These are phyloP conservation scores for Pestalotiopsis fici DNA, from an alignment of 2,329 filamentous ascomycete species.

Conservation along the genomic window DNA sequence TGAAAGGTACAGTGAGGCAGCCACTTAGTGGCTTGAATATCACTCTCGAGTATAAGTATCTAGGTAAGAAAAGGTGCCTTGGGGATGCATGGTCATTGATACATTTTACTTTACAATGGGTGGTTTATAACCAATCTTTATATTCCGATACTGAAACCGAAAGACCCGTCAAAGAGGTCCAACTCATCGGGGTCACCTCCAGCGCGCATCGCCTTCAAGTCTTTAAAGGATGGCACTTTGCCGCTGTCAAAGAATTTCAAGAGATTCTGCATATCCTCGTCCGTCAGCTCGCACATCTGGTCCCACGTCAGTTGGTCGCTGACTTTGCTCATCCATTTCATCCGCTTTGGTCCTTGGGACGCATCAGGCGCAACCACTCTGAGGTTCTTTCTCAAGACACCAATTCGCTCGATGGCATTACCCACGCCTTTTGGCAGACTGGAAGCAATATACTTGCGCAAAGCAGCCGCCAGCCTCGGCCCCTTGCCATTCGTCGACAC, in stretches of 20 bases:
- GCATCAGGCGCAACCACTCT: slow-evolving; percentile 71
- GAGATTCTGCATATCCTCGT: slow-evolving; percentile 83
- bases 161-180: slow-evolving; percentile 61
- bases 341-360: slow-evolving; percentile 80
- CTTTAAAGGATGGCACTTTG: slow-evolving; percentile 56
- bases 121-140: slow-evolving; percentile 13
- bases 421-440: slow-evolving; percentile 78
- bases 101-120: too few relatives aligned
- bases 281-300: slow-evolving; percentile 79
- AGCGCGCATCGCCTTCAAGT: slow-evolving; percentile 56
- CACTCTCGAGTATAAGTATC: too few relatives aligned
- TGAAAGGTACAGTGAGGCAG: too few relatives aligned
- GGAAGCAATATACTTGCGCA: slow-evolving; percentile 78
- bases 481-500: slow-evolving; percentile 98
- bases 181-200: slow-evolving; percentile 43
- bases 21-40: too few relatives aligned
- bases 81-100: too few relatives aligned
- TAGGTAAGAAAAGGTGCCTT: too few relatives aligned
- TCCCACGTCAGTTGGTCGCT: slow-evolving; percentile 86
- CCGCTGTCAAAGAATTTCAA: slow-evolving; percentile 69
- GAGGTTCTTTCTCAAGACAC: slow-evolving; percentile 76
- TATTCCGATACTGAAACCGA: slow-evolving; percentile 57
- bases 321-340: slow-evolving; percentile 94
- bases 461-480: slow-evolving; percentile 83
- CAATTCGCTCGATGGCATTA: slow-evolving; percentile 82